Conservation (phyloP, 2,329 filamentous ascomycete genomes). For the Neocatenulostroma microsporum region DNA sequence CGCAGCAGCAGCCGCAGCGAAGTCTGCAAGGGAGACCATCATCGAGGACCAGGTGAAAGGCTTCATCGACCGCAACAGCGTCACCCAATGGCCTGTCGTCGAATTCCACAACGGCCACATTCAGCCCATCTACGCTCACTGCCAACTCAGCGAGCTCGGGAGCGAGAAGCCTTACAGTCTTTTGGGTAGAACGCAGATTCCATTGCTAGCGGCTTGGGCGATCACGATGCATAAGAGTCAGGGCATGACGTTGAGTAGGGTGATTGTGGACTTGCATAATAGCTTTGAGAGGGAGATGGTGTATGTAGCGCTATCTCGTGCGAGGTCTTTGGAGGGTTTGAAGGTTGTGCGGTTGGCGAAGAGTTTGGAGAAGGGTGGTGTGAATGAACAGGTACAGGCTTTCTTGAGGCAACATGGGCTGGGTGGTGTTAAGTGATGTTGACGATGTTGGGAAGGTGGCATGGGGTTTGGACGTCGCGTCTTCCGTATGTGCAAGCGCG, state of each 20-base stretch:
- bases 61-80: slow-evolving; percentile 31
- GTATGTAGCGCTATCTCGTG: slow-evolving; percentile 56
- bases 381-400: slow-evolving; percentile 2
- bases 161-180: slow-evolving; percentile 40
- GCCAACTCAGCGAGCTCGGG: slow-evolving; percentile 43
- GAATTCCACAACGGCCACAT: slow-evolving; percentile 45
- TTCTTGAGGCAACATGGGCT: slow-evolving; percentile 10
- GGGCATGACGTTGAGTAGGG: slow-evolving; percentile 54
- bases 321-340: slow-evolving; percentile 45
- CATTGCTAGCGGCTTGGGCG: slow-evolving; percentile 53
- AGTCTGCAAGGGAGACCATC: neutral
- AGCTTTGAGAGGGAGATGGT: slow-evolving; percentile 53
- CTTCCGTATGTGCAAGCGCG: too few relatives aligned
- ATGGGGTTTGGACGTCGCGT: too few relatives aligned
- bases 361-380: neutral
- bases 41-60: slow-evolving; percentile 31
- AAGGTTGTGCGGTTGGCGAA: slow-evolving; percentile 36
- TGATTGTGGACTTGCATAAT: slow-evolving; percentile 46
- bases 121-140: slow-evolving; percentile 46
- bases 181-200: slow-evolving; percentile 53
- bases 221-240: slow-evolving; percentile 58
- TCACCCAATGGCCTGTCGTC: slow-evolving; percentile 44
- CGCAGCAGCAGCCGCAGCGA: neutral
- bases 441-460: too few relatives aligned
- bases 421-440: too few relatives aligned